Evolutionary conservation across 23 red algal genomes (phyloP).

Genomic region (Gracilariopsis chorda): DNA sequence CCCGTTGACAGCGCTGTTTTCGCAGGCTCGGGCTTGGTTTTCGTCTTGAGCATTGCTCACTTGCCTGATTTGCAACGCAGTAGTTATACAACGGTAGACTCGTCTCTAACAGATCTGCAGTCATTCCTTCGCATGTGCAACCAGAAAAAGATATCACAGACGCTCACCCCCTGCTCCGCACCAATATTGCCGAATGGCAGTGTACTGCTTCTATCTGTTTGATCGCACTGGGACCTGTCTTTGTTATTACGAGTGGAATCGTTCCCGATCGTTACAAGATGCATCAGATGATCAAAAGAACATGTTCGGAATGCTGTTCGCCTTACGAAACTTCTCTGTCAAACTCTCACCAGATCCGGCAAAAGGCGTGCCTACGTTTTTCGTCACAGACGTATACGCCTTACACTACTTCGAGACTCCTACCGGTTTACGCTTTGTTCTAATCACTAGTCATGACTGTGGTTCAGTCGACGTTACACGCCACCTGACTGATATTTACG

Average conservation of each 20-base stretch:
- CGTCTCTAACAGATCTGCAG: no score
- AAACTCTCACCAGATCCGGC: conserved; percentile 69
- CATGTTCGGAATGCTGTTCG: conserved; percentile 98
- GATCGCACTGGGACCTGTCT: conserved; percentile 88
- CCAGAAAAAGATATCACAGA: no score
- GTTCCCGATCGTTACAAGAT: conserved; percentile 53
- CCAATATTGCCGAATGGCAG: no score
- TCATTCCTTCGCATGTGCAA: no score
- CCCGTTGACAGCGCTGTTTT: no score
- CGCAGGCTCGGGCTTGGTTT: no score
- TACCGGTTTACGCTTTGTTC: conserved; percentile 91
- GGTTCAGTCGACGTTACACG: conserved; percentile 72
- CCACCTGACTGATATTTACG: conserved; percentile 77
- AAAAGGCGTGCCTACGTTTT: conserved; percentile 55
- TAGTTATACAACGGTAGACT: no score
- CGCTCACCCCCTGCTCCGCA: no score
- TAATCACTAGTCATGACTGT: conserved; percentile 78
- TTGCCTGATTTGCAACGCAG: no score
- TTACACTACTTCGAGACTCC: conserved; percentile 96
- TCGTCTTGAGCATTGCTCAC: no score
- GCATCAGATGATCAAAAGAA: conserved; percentile 82
- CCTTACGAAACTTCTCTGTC: conserved; percentile 77
- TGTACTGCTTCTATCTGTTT: conserved; percentile 97
- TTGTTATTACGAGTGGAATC: conserved; percentile 81
- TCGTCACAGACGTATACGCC: conserved; percentile 83